phyloP scores from a whole-genome alignment of 2,329 filamentous ascomycete genomes.

The Hypoxylon sp. region DNA sequence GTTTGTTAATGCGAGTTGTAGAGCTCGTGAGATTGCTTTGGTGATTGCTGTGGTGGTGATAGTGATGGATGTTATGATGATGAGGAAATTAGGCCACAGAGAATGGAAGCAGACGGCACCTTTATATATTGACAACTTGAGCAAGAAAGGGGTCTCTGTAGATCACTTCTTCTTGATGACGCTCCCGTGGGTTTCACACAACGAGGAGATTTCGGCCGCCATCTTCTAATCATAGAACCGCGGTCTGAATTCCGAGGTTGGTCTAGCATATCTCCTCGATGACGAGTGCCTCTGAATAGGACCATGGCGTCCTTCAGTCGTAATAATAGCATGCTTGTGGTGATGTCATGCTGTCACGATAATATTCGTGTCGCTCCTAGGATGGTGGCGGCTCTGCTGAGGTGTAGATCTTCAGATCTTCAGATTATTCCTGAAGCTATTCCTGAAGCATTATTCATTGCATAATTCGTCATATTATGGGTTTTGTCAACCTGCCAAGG shows the following conservation, averaged over 20 bases:
- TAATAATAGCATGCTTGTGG: constrained; percentile 14
- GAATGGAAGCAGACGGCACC: background rate
- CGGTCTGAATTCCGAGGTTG: background rate
- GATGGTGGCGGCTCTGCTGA: background rate
- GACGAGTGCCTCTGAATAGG: background rate
- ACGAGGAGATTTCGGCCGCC: constrained; percentile 3
- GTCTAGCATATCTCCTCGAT: constrained; percentile 7
- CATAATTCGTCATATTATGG: background rate
- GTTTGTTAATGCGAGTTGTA: constrained; percentile 5
- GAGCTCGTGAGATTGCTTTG: constrained; percentile 4
- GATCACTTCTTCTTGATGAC: constrained; percentile 1
- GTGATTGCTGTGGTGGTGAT: constrained; percentile 7
- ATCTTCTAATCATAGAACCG: constrained; percentile 4
- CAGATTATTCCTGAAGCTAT: too few relatives aligned
- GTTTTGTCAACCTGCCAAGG: background rate
- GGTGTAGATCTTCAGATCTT: background rate
- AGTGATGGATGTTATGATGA: constrained; percentile 1
- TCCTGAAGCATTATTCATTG: background rate
- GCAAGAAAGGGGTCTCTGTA: background rate
- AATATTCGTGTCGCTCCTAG: background rate
- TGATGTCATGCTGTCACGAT: constrained; percentile 1
- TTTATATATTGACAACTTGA: constrained; percentile 14
- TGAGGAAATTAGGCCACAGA: constrained; percentile 6
- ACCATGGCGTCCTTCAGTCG: background rate
- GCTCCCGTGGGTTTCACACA: background rate